Conservation (phyloP, 495 filamentous ascomycete species). For the Hypoxylon fragiforme region DNA sequence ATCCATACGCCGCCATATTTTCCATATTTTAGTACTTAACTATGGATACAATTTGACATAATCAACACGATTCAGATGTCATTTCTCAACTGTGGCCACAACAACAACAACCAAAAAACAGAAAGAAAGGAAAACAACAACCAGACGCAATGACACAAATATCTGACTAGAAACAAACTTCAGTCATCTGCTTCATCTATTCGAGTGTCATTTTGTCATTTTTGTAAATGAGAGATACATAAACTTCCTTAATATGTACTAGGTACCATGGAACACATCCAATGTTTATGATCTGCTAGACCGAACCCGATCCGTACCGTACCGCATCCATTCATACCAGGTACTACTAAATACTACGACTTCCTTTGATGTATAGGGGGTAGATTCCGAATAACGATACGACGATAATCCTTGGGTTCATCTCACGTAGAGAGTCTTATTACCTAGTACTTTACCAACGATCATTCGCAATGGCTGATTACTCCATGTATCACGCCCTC, state of each 20-base stretch:
- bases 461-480: constrained; percentile 65
- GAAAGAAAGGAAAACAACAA: neutral
- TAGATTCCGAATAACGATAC: neutral
- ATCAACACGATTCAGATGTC: too few species aligned
- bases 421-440: constrained; percentile 2
- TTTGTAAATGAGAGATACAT: too few species aligned
- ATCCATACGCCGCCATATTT: too few species aligned
- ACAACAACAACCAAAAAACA: neutral
- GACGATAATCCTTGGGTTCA: neutral
- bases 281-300: constrained; percentile 25
- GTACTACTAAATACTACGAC: too few species aligned
- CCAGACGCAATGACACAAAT: too few species aligned
- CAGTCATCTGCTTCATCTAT: too few species aligned
- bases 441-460: neutral
- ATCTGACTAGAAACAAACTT: too few species aligned
- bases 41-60: too few species aligned
- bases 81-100: constrained; percentile 21
- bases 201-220: constrained; percentile 11
- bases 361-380: too few species aligned
- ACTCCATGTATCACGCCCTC: constrained; percentile 74
- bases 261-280: constrained; percentile 26
- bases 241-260: too few species aligned
- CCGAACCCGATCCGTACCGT: neutral
- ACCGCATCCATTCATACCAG: neutral
- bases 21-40: too few species aligned